These are phyloP conservation scores for Fusarium sp. DNA, from an alignment of 2,329 filamentous ascomycete species.

Conservation along the genomic window DNA sequence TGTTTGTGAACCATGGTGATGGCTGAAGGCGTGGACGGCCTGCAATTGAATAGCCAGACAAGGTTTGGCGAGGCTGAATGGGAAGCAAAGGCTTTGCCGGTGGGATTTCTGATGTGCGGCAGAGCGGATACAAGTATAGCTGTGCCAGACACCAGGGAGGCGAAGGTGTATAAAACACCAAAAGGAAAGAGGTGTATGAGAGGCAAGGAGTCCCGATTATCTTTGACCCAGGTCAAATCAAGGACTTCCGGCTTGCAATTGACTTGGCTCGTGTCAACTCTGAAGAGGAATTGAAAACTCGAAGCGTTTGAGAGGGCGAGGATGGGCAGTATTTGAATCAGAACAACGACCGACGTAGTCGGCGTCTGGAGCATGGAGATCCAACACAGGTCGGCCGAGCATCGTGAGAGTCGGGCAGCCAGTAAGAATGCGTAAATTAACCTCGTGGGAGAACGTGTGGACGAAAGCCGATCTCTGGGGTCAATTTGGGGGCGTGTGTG, in stretches of 20 bases:
- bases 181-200: constrained; percentile 22
- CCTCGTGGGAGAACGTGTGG: constrained; percentile 51
- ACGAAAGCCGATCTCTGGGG: constrained; percentile 43
- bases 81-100: background rate
- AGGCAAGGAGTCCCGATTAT: constrained; percentile 18
- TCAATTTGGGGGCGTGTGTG: constrained; percentile 3
- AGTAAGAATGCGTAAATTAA: constrained; percentile 43
- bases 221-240: constrained; percentile 14
- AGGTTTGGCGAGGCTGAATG: constrained; percentile 8
- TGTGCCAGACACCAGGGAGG: constrained; percentile 17
- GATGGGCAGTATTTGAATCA: constrained; percentile 48
- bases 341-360: constrained; percentile 26
- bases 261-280: constrained; percentile 21
- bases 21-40: constrained; percentile 15
- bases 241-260: constrained; percentile 25
- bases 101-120: constrained; percentile 1
- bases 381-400: constrained; percentile 28
- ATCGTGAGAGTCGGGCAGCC: constrained; percentile 37
- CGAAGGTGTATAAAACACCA: constrained; percentile 28
- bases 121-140: constrained; percentile 6
- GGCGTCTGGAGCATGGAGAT: constrained; percentile 35
- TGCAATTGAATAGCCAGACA: constrained; percentile 1
- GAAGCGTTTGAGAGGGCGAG: constrained; percentile 27
- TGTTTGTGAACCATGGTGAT: constrained; percentile 49
- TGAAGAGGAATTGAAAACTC: constrained; percentile 16